Evolutionary conservation across 2,329 filamentous ascomycete species (phyloP).

Genomic region (Penicillium sp.): DNA sequence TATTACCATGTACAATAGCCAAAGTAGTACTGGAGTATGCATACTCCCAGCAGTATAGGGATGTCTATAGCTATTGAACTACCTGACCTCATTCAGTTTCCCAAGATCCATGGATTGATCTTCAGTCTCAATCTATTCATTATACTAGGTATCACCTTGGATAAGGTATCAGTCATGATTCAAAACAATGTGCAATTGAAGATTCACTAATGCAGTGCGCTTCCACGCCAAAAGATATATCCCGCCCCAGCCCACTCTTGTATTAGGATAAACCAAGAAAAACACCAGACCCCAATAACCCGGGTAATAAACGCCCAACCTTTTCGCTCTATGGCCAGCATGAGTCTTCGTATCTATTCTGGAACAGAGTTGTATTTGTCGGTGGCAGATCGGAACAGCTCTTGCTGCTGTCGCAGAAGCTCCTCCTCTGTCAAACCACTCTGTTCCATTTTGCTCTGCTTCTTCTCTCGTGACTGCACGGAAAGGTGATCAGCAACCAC

Average conservation of each 20-base stretch:
- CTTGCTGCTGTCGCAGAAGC: slow-evolving; percentile 82
- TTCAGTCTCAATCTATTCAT: too few relatives aligned
- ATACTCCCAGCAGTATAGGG: too few relatives aligned
- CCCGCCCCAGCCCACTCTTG: not conserved
- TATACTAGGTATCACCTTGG: too few relatives aligned
- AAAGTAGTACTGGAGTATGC: too few relatives aligned
- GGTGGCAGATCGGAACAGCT: slow-evolving; percentile 82
- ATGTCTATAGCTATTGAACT: too few relatives aligned
- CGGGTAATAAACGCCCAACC: slow-evolving; percentile 27
- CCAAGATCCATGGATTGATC: too few relatives aligned
- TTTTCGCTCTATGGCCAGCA: slow-evolving; percentile 36
- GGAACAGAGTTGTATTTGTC: slow-evolving; percentile 66
- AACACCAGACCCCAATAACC: slow-evolving; percentile 16
- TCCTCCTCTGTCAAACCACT: slow-evolving; percentile 91
- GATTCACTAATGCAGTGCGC: slow-evolving; percentile 6
- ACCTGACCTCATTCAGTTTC: too few relatives aligned
- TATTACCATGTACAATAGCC: too few relatives aligned
- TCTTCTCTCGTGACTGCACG: slow-evolving; percentile 84
- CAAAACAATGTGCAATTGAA: not conserved
- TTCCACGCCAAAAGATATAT: slow-evolving; percentile 10
- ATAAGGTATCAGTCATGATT: too few relatives aligned
- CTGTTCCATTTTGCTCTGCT: slow-evolving; percentile 94
- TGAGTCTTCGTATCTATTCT: slow-evolving; percentile 32
- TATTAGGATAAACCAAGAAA: slow-evolving; percentile 11
- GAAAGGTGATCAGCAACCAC: too few relatives aligned